Base-by-base conservation (phyloP, 495 filamentous ascomycete species). In the Tuber brumale region DNA sequence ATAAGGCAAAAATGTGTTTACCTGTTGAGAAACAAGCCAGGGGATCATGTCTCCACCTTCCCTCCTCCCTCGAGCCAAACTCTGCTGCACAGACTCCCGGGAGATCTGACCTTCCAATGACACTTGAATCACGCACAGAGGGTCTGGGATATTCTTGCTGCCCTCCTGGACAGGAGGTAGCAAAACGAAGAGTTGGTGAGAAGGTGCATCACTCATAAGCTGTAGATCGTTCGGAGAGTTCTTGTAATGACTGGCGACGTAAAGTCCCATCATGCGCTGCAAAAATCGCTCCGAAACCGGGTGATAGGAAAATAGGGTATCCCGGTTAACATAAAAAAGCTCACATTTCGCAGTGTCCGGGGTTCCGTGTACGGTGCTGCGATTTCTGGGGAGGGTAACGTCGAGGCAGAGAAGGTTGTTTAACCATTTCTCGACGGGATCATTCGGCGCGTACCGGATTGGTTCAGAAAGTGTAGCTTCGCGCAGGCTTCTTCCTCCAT, bases 191-290 rank as follows among this genome's bases (percentile, higher is more conserved):
- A 99, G 90, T 84, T 98, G 94, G 82, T 99, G 96, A 0, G 95
- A 95, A 18, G 96, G 96, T 10, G 96, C 95, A 85, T 99, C 96
- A 79, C 92, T 94, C 92, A 99, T 95, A 46, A 99, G 89, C 83
- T 98, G 96, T 42, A 99, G 88, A 82, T 99, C 96, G 81, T 99
- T 97, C 6, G 96, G 96, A 1, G 94, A 94, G 84, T 99, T 99
- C 85, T 98, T 98, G 86, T 99, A 97, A 83, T 97, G 94, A 82
- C 92, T 95, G 27, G 96, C 94, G n/a, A 98, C 95, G 81, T 97
- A 98, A 2, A 99, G 89, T 16, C 94, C 93, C 85, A 99, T 94
- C 94, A 98, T 97, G 77, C 97, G 93, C 82, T 98, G 96, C 70
- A 99, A 87, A 85, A 99, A 93, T 83, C 94, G 95, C 81, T 99